phyloP scores from a whole-genome alignment of 179 eudicot genomes.

The Dionaea muscipula region DNA sequence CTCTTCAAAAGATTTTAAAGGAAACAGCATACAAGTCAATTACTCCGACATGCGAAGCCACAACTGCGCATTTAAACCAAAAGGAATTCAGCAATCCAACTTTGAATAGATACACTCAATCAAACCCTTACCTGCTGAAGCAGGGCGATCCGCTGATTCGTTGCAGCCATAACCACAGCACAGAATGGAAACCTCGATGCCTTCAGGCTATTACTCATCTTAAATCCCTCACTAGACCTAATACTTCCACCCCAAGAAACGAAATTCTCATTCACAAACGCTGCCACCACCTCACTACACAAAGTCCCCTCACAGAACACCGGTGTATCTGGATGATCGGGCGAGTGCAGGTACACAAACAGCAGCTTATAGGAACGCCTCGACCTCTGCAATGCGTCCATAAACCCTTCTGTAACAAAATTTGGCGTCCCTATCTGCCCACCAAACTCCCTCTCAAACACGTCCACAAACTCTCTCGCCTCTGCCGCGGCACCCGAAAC shows the following conservation, averaged over 20 bases:
- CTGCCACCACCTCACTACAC: constrained; percentile 39
- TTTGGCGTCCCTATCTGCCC: constrained; percentile 31
- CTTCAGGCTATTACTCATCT: constrained; percentile 97
- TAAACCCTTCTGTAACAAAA: constrained; percentile 69
- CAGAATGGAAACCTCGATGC: constrained; percentile 86
- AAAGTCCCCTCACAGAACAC: constrained; percentile 56
- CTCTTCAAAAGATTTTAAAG: too few species aligned
- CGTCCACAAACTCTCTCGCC: constrained; percentile 45
- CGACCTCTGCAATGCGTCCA: constrained; percentile 90
- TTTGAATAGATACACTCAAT: background rate
- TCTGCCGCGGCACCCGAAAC: constrained; percentile 43
- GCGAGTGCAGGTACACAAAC: constrained; percentile 83
- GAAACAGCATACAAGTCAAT: too few species aligned
- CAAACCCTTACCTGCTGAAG: constrained; percentile 98
- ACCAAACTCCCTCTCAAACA: constrained; percentile 56
- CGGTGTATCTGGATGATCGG: constrained; percentile 80
- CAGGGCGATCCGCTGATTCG: constrained; percentile 80
- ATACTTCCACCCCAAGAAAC: constrained; percentile 88
- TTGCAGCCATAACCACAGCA: constrained; percentile 93
- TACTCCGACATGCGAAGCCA: too few species aligned
- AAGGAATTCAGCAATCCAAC: background rate
- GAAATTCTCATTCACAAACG: constrained; percentile 77
- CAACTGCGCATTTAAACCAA: background rate
- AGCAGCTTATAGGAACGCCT: constrained; percentile 52
- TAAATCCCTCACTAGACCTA: constrained; percentile 71